A percentile compares a stretch with the other conserved stretches of the same genome.
Conservation (phyloP, 2,329 filamentous ascomycete genomes). For the Xylaria sp. region DNA sequence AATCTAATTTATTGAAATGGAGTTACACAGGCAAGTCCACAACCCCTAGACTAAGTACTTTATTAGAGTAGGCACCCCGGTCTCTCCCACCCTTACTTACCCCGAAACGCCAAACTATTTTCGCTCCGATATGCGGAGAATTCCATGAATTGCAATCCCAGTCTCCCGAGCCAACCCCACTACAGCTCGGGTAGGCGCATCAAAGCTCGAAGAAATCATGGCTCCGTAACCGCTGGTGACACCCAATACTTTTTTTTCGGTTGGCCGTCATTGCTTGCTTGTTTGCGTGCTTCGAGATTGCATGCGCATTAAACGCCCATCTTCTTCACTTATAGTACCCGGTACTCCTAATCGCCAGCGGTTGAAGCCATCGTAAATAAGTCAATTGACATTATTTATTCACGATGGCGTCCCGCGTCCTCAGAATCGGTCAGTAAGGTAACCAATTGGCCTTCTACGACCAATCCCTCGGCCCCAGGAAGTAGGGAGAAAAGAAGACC, state of each 20-base stretch:
- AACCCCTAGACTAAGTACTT: too few relatives aligned
- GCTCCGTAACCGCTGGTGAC: constrained; percentile 31
- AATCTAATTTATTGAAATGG: background rate
- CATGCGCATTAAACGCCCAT: constrained; percentile 1
- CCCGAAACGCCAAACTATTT: constrained; percentile 8
- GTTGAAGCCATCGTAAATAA: background rate
- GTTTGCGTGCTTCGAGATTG: background rate
- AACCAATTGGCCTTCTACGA: background rate
- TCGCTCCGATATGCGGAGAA: constrained; percentile 33
- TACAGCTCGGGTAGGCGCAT: constrained; percentile 21
- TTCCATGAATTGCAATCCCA: background rate
- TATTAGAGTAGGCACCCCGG: background rate
- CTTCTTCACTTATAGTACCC: background rate
- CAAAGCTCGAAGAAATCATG: constrained; percentile 5
- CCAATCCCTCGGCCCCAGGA: background rate
- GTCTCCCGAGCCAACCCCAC: constrained; percentile 30
- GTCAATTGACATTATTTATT: constrained; percentile 47
- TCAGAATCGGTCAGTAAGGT: constrained; percentile 71
- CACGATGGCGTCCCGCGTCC: constrained; percentile 71
- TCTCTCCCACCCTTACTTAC: background rate
- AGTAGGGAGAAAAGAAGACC: background rate
- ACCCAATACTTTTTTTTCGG: constrained; percentile 31
- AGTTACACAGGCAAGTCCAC: background rate
- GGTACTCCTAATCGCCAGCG: background rate
- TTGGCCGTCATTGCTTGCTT: constrained; percentile 7